Evolutionary conservation across 495 filamentous ascomycete genomes (phyloP).

Genomic region (Penicillium crystallinum): DNA sequence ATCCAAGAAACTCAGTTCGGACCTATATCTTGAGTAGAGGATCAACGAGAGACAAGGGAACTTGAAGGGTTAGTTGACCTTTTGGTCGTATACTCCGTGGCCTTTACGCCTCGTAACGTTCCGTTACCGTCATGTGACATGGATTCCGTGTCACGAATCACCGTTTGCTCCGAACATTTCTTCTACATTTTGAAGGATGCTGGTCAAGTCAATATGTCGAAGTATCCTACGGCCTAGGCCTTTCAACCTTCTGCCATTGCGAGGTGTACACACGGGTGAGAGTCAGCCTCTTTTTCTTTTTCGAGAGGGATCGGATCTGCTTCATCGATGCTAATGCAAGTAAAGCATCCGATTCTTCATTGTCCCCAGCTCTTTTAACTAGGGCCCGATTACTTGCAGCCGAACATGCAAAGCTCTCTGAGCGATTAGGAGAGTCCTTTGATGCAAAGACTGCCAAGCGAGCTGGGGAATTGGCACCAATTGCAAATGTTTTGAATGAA

Average conservation of each 20-base stretch:
- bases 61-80: slow-evolving; percentile 1
- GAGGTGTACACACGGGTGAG: slow-evolving; percentile 28
- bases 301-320: too few relatives aligned
- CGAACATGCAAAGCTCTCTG: slow-evolving; percentile 62
- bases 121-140: slow-evolving; percentile 19
- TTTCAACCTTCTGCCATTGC: slow-evolving; percentile 16
- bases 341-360: slow-evolving; percentile 35
- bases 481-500: slow-evolving; percentile 63
- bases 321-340: slow-evolving; percentile 7
- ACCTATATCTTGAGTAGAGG: background rate
- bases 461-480: slow-evolving; percentile 66
- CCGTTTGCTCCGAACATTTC: background rate
- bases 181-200: slow-evolving; percentile 30
- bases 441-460: slow-evolving; percentile 70
- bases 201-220: slow-evolving; percentile 28
- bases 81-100: slow-evolving; percentile 27
- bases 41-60: background rate
- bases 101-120: slow-evolving; percentile 35
- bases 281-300: background rate
- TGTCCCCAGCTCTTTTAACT: slow-evolving; percentile 57
- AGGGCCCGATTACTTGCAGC: slow-evolving; percentile 58
- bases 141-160: background rate
- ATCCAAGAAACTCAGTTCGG: background rate
- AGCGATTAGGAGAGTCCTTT: slow-evolving; percentile 56
- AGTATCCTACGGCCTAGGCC: slow-evolving; percentile 23